These are phyloP conservation scores for Microdochium bolleyi DNA, from an alignment of 2,329 filamentous ascomycete species.

Conservation along the genomic window DNA sequence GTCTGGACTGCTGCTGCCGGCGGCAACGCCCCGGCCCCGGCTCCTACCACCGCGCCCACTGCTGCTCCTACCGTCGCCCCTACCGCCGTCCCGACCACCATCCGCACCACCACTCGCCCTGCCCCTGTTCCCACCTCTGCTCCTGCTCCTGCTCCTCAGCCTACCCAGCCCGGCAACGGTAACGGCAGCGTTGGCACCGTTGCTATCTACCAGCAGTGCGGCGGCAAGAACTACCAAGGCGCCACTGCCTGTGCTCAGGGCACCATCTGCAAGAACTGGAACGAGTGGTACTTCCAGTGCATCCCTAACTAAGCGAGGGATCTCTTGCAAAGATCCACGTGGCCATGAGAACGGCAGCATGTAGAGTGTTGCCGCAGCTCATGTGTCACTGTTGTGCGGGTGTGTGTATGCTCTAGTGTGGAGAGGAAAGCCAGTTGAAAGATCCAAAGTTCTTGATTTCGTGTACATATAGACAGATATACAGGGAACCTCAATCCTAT, in stretches of 20 bases:
- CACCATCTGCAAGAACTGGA: constrained; percentile 23
- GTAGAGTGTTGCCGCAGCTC: too few species aligned
- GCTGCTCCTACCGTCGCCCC: neutral
- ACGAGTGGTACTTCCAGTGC: constrained; percentile 37
- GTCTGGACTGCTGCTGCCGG: constrained; percentile 18
- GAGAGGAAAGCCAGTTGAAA: too few species aligned
- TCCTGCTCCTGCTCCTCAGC: neutral
- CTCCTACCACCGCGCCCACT: neutral
- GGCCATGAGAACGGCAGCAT: neutral
- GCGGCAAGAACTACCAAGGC: constrained; percentile 28
- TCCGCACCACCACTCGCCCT: neutral
- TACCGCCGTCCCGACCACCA: neutral
- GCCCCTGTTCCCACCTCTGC: neutral
- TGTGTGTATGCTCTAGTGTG: neutral
- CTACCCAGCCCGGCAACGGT: neutral
- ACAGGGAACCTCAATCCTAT: neutral
- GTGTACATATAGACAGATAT: neutral
- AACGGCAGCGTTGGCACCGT: neutral
- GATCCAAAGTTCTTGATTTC: neutral
- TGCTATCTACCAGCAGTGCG: constrained; percentile 27
- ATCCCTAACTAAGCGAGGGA: neutral
- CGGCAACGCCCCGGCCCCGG: constrained; percentile 2
- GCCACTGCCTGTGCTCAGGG: constrained; percentile 25
- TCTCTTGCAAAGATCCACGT: neutral
- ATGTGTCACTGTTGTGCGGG: neutral